These are phyloP conservation scores for Dactylellina drechsleri DNA, from an alignment of 2,329 filamentous ascomycete species.

Conservation along the genomic window DNA sequence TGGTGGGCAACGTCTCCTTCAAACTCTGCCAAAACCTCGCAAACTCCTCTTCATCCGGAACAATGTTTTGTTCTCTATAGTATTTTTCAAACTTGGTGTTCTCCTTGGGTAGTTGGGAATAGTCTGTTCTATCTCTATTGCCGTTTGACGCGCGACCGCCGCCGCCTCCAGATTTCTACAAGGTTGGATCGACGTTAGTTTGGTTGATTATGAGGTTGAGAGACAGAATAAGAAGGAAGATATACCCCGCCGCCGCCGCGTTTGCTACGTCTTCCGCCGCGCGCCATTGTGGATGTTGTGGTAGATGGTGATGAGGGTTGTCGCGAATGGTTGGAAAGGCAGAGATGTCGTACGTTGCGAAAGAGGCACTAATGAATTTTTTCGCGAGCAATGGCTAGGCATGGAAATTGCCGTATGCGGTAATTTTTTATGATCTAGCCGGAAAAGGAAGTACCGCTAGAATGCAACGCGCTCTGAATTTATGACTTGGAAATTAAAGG, in stretches of 20 bases:
- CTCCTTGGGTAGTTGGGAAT: constrained; percentile 75
- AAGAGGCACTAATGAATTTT: constrained; percentile 20
- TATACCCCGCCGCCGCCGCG: constrained; percentile 43
- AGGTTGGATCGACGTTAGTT: background rate
- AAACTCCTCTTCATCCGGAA: constrained; percentile 78
- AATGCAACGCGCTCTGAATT: too few relatives aligned
- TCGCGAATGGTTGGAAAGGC: background rate
- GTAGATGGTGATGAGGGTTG: constrained; percentile 3
- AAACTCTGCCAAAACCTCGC: constrained; percentile 85
- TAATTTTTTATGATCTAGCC: too few relatives aligned
- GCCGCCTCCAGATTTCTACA: constrained; percentile 35
- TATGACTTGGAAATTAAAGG: too few relatives aligned
- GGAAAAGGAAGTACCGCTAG: too few relatives aligned
- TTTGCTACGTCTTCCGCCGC: constrained; percentile 33
- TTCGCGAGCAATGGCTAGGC: constrained; percentile 8
- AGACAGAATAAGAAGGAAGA: background rate
- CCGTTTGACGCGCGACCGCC: constrained; percentile 16
- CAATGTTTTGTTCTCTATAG: constrained; percentile 80
- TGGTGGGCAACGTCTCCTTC: constrained; percentile 88
- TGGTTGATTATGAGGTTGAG: background rate
- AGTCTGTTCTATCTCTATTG: constrained; percentile 60
- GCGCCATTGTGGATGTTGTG: constrained; percentile 14
- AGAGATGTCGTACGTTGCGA: background rate
- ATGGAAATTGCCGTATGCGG: too few relatives aligned
- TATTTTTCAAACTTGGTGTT: constrained; percentile 87